Evolutionary conservation across 164 flowering plant genomes (phyloP), one percentile per base, ranked within the genome.

Genomic region (Vitis rotundifolia): DNA sequence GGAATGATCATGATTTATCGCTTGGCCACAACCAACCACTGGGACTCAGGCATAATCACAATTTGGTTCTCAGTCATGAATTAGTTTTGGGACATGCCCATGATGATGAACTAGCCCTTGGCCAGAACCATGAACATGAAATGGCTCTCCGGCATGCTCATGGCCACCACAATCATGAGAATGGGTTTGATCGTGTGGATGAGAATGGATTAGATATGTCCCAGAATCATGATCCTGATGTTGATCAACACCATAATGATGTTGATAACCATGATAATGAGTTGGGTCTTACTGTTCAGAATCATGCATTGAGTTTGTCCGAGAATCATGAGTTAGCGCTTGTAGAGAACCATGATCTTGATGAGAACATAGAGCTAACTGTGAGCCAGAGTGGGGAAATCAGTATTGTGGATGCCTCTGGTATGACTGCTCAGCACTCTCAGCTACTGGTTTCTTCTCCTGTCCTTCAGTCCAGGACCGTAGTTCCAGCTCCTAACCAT

Each of bases 31-130:
- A 44, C 11, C 71, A 62, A 66, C 68, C 49, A 11, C 52, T 74
- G 2, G 73, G 58, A 50, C 4, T 73, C n/a, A 54, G 67, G 10
- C 66, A 63, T 31, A 71, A 76, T 61, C 80, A 74, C 64, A 69
- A 48, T 9, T 16, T 75, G 58, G 82, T 68, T 7, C 59, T 77
- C 16, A 78, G 66, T 11, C 73, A 64, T 53, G 75, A 70, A 29
- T 28, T 70, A 50, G 68, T 26, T 62, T 53, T 74, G 11, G 59
- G 68, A 11, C 72, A 73, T 51, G 10, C 22, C 9, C 61, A 68
- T 51, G 77, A 73, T 66, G 58, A 59, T 59, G 58, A 66, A n/a
- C 59, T 62, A 15, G 57, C 37, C 16, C 28, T 65, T 12, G 55
- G 52, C 18, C 67, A 61, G 53, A 28, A 4, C 59, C 49, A 58